These are phyloP conservation scores for Sphaerulina vaccinii DNA, from an alignment of 2,329 filamentous ascomycete genomes.

Conservation along the genomic window DNA sequence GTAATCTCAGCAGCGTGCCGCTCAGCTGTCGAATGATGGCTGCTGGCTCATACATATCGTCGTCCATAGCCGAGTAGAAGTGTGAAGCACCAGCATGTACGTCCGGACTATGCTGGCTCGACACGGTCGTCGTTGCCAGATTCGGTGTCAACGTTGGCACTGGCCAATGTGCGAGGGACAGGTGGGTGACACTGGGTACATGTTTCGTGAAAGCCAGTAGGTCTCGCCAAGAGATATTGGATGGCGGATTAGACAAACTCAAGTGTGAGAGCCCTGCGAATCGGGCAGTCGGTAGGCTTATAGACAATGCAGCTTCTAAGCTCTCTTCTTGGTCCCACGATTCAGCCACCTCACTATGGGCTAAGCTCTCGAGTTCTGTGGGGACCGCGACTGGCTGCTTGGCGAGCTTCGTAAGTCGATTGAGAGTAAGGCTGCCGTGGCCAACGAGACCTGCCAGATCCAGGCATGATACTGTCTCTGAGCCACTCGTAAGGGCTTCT, in stretches of 20 bases:
- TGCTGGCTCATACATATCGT: constrained; percentile 57
- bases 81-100: constrained; percentile 53
- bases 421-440: constrained; percentile 46
- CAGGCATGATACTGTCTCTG: constrained; percentile 49
- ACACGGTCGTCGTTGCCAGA: constrained; percentile 47
- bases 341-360: constrained; percentile 36
- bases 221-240: constrained; percentile 54
- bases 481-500: constrained; percentile 51
- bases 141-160: constrained; percentile 58
- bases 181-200: constrained; percentile 58
- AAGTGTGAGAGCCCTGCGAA: constrained; percentile 58
- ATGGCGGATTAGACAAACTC: constrained; percentile 55
- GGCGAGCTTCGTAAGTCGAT: constrained; percentile 42
- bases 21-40: constrained; percentile 57
- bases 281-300: constrained; percentile 34
- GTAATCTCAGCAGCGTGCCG: constrained; percentile 56
- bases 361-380: neutral
- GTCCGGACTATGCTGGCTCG: constrained; percentile 41
- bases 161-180: constrained; percentile 64
- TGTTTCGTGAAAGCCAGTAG: constrained; percentile 54
- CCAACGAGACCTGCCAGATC: constrained; percentile 55
- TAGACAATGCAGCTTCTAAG: constrained; percentile 26
- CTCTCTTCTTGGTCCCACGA: constrained; percentile 48
- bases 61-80: constrained; percentile 53
- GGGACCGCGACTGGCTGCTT: constrained; percentile 30